These are phyloP conservation scores for Periconia digitata DNA, from an alignment of 2,329 filamentous ascomycete species.

Conservation along the genomic window DNA sequence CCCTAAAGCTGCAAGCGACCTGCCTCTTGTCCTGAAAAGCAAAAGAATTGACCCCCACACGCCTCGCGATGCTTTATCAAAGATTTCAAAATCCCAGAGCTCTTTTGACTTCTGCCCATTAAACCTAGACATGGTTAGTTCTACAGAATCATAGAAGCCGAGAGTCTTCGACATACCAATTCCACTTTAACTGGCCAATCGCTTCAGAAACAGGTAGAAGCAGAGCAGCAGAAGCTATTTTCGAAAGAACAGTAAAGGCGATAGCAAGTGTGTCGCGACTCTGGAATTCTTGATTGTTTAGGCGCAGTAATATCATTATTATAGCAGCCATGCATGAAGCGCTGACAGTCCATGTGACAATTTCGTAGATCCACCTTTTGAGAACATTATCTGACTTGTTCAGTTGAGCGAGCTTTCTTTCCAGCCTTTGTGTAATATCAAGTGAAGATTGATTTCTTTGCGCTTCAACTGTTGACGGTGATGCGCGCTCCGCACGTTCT, in stretches of 20 bases:
- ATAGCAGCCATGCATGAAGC: conserved; percentile 29
- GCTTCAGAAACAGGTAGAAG: conserved; percentile 30
- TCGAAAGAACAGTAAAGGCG: conserved; percentile 24
- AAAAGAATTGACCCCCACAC: conserved; percentile 24
- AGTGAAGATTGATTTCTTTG: not conserved
- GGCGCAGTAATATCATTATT: conserved; percentile 31
- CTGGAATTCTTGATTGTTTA: conserved; percentile 28
- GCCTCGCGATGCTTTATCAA: conserved; percentile 31
- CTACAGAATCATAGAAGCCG: not conserved
- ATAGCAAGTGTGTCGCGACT: conserved; percentile 34
- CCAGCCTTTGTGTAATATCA: conserved; percentile 12
- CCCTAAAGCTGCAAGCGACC: conserved; percentile 20
- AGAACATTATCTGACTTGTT: conserved; percentile 9
- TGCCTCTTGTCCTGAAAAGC: conserved; percentile 19
- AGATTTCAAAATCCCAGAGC: conserved; percentile 33
- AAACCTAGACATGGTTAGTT: conserved; percentile 1
- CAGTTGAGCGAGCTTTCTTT: conserved; percentile 12
- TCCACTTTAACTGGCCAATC: conserved; percentile 37
- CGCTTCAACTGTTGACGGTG: not conserved
- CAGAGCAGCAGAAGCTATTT: conserved; percentile 26
- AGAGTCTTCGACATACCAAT: conserved; percentile 19
- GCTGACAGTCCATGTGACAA: conserved; percentile 16
- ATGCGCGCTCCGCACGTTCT: not conserved
- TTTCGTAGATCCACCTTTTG: conserved; percentile 14
- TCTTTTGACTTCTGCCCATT: conserved; percentile 16